Evolutionary conservation across 306 rosid genomes (phyloP).

Genomic region (Oemleria cerasiformis): DNA sequence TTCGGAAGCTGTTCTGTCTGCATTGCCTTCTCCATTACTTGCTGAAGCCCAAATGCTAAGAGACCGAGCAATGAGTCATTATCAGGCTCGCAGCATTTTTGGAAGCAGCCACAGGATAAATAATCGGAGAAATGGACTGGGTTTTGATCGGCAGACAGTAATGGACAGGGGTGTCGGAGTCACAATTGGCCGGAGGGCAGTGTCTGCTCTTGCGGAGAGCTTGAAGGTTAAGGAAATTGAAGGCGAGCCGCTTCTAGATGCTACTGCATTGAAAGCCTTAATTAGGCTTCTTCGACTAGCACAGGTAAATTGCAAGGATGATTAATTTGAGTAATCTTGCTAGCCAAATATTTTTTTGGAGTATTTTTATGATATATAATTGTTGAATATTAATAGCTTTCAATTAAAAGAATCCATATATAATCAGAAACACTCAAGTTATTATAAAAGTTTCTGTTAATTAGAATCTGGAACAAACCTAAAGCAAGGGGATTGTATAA

Average conservation of each 20-base stretch:
- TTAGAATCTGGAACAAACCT: not conserved
- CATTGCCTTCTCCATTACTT: constrained; percentile 85
- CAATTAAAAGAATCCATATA: not conserved
- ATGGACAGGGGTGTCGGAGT: constrained; percentile 98
- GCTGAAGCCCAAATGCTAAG: constrained; percentile 98
- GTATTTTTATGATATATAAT: not conserved
- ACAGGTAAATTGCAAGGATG: constrained; percentile 51
- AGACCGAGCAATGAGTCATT: constrained; percentile 98
- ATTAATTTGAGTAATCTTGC: not conserved
- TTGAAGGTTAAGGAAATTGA: constrained; percentile 82
- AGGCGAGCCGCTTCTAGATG: constrained; percentile 87
- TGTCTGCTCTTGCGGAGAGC: constrained; percentile 60
- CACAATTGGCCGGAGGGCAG: constrained; percentile 77
- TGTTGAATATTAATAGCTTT: not conserved
- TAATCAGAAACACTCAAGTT: not conserved
- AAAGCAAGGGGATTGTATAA: not conserved
- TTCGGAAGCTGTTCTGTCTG: constrained; percentile 96
- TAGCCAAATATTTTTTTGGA: not conserved
- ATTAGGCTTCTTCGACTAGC: constrained; percentile 88
- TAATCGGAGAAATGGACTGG: constrained; percentile 85
- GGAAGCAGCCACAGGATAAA: constrained; percentile 73
- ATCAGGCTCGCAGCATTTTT: constrained; percentile 88
- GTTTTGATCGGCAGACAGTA: constrained; percentile 79
- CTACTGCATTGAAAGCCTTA: constrained; percentile 79
- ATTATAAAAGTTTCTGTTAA: not conserved